A percentile compares a stretch with the other conserved stretches of the same genome.
Conservation (phyloP, 2,329 filamentous ascomycete genomes). For the Ascosphaera aggregata region DNA sequence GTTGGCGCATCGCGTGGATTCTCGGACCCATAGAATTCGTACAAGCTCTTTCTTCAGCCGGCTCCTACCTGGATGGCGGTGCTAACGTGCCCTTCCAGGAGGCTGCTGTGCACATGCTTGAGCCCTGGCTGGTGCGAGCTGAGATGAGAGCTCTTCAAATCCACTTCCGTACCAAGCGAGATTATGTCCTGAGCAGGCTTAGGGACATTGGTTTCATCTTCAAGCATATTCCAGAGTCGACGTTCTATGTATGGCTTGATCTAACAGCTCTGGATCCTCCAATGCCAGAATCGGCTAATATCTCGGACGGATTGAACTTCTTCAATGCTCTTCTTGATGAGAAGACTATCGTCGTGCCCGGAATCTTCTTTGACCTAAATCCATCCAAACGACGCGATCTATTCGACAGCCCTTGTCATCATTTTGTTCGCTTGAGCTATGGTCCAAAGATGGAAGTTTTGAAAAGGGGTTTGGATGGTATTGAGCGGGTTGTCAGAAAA, state of each 20-base stretch:
- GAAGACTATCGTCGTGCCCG: constrained; percentile 89
- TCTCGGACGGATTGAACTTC: constrained; percentile 87
- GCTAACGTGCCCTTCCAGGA: constrained; percentile 93
- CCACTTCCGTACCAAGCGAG: constrained; percentile 84
- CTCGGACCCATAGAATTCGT: constrained; percentile 92
- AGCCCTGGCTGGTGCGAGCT: constrained; percentile 50
- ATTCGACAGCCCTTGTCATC: constrained; percentile 86
- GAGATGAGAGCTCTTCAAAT: constrained; percentile 80
- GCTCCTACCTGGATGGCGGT: constrained; percentile 83
- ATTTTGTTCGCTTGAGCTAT: constrained; percentile 70
- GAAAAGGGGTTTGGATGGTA: constrained; percentile 58
- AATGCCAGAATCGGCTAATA: constrained; percentile 39
- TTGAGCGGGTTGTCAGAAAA: constrained; percentile 49
- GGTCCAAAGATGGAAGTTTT: constrained; percentile 61
- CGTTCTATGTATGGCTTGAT: constrained; percentile 77
- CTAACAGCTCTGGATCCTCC: constrained; percentile 24
- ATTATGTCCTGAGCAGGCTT: constrained; percentile 65
- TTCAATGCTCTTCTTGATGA: constrained; percentile 84
- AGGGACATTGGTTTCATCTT: constrained; percentile 71
- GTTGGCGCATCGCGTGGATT: constrained; percentile 95
- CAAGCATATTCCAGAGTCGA: constrained; percentile 65
- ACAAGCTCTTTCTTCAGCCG: constrained; percentile 75
- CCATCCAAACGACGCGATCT: constrained; percentile 70
- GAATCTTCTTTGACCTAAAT: constrained; percentile 96
- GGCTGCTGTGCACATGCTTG: constrained; percentile 80